Conservation (phyloP, 2,329 filamentous ascomycete genomes). For the Fusarium redolens region DNA sequence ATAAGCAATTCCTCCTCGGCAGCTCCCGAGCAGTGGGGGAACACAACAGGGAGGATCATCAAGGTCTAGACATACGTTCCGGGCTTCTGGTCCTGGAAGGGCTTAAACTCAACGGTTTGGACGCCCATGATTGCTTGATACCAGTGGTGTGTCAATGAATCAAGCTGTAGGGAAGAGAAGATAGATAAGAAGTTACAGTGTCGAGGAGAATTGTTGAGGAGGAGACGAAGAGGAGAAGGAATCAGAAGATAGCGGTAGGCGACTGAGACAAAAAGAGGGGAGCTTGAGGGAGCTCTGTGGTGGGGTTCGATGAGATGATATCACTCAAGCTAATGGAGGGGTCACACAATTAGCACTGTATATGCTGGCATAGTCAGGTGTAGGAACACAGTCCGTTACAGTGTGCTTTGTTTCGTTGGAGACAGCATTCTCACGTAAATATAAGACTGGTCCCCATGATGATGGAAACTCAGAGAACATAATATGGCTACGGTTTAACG, state of each 20-base stretch:
- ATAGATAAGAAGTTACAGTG: not conserved
- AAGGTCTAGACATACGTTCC: slow-evolving; percentile 82
- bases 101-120: slow-evolving; percentile 83
- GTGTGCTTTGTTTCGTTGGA: slow-evolving; percentile 10
- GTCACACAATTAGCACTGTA: slow-evolving; percentile 42
- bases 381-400: slow-evolving; percentile 24
- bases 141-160: slow-evolving; percentile 6
- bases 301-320: slow-evolving; percentile 44
- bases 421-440: slow-evolving; percentile 10
- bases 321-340: slow-evolving; percentile 47
- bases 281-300: slow-evolving; percentile 47
- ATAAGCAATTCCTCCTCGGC: not conserved
- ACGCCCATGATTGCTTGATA: slow-evolving; percentile 67
- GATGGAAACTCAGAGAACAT: not conserved
- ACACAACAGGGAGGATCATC: slow-evolving; percentile 16
- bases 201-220: slow-evolving; percentile 33
- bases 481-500: not conserved
- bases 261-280: slow-evolving; percentile 40
- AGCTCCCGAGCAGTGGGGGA: slow-evolving; percentile 19
- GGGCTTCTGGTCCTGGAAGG: slow-evolving; percentile 97
- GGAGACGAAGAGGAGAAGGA: slow-evolving; percentile 18
- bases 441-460: slow-evolving; percentile 23
- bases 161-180: not conserved
- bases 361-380: accelerated
- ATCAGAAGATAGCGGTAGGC: slow-evolving; percentile 20